phyloP scores from a whole-genome alignment of 1,139 yeast species.

The Wickerhamomyces sp. region DNA sequence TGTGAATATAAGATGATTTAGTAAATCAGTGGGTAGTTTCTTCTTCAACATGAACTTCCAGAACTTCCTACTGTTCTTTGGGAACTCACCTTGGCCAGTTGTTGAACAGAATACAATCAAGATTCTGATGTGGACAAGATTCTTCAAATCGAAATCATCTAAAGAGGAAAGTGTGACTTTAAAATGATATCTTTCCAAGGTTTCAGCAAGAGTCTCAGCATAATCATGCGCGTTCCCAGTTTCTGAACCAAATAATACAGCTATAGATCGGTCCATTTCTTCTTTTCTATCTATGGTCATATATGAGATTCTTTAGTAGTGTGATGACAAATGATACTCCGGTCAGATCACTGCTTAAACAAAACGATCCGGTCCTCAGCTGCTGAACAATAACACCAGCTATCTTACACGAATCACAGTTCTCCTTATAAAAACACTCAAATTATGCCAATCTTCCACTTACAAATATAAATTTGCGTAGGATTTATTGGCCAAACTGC shows the following conservation, averaged over 20 bases:
- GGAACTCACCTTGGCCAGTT: conserved; percentile 94
- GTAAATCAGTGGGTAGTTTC: conserved; percentile 59
- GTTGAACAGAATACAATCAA: conserved; percentile 78
- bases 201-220: conserved; percentile 59
- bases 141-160: conserved; percentile 58
- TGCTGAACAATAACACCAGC: no score
- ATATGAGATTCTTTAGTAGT: no score
- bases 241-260: conserved; percentile 83
- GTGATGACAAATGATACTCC: background rate
- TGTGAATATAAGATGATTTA: conserved; percentile 59
- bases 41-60: conserved; percentile 70
- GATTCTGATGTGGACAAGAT: conserved; percentile 42
- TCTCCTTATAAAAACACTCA: no score
- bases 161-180: conserved; percentile 47
- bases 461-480: background rate
- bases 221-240: conserved; percentile 90
- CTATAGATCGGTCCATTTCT: conserved; percentile 28
- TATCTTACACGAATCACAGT: no score
- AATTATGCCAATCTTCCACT: background rate
- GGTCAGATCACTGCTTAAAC: no score
- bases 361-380: no score
- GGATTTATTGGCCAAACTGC: background rate
- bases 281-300: no score
- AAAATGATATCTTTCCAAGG: conserved; percentile 52
- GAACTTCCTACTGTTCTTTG: conserved; percentile 65